Base-by-base conservation (phyloP, 1,284 basidiomycete genomes). In the Crepidotus sp. region DNA sequence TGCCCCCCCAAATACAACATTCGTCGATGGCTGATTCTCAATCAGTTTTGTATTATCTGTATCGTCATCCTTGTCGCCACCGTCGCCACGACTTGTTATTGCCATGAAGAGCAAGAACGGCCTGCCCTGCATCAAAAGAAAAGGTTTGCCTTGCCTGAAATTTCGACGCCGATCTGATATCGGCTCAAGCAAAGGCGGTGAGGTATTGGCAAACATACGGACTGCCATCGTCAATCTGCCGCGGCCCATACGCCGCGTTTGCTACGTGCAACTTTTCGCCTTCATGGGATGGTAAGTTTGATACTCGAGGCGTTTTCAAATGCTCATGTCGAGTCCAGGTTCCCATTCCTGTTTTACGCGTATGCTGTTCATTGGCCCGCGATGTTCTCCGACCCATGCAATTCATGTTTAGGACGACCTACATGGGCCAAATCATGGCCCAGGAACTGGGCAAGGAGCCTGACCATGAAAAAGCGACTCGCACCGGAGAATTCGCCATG, bases 331-430 rank as follows among this genome's bases (percentile, higher is more conserved):
- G 35, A 30, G 27, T 29, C 36, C 42, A 83, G 87, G 89, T 96
- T 95, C 59, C 92, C 92, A 0, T 94, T 94, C 67, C 69, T 97
- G 26, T 96, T 96, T 65, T 96, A 95, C 59, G 79, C 89, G 75
- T 84, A 60, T 40, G 13, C 11, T 82, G 59, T 53, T 77, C 64
- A 10, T 36, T 32, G 38, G 13, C 11, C 11, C 10, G 36, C 36
- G 5, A 42, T 13, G 4, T 31, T 45, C 31, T 27, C 6, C 18
- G 17, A 36, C 29, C 30, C n/a, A 37, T 34, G 45, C 31, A 42
- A 34, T 34, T 37, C 10, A 42, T 38, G 18, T 40, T 40, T 50
- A 82, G 83, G 13, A 96, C 93, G 1, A 93, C 90, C 1, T 97
- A 93, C 58, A 76, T 96, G 47, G 84, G 88, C 5, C 89, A 95